These are phyloP conservation scores for Bacterosira constricta DNA, from an alignment of 108 stramenopile genomes.

Conservation along the genomic window DNA sequence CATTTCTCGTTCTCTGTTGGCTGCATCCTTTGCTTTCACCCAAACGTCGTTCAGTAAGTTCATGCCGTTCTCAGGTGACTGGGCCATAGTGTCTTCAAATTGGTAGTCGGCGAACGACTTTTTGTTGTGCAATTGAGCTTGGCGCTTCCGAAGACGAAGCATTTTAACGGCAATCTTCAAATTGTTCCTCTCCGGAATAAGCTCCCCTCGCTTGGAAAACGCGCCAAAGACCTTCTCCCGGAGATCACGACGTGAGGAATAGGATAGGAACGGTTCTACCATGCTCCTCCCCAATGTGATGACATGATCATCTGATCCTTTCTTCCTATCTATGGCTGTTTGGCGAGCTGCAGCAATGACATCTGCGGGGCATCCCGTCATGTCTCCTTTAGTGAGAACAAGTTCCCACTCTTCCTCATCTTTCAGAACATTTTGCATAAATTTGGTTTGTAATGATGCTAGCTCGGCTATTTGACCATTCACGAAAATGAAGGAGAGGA, in stretches of 20 bases:
- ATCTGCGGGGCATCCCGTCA: not conserved
- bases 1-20: conserved; percentile 60
- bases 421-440: conserved; percentile 76
- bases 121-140: conserved; percentile 61
- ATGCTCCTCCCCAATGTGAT: conserved; percentile 68
- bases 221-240: conserved; percentile 61
- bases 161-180: conserved; percentile 59
- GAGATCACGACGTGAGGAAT: conserved; percentile 53
- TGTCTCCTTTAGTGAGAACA: conserved; percentile 35
- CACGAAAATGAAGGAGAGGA: too few species aligned
- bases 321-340: conserved; percentile 65
- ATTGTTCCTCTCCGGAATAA: conserved; percentile 60
- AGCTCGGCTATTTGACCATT: conserved; percentile 59
- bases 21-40: conserved; percentile 65
- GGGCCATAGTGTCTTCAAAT: conserved; percentile 75
- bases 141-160: conserved; percentile 55
- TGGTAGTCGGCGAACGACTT: conserved; percentile 71
- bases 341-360: conserved; percentile 59
- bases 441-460: conserved; percentile 58
- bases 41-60: conserved; percentile 71
- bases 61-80: conserved; percentile 67
- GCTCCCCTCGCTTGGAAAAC: conserved; percentile 64
- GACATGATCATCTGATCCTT: conserved; percentile 57
- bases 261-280: conserved; percentile 77
- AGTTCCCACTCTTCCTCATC: conserved; percentile 77